These are phyloP conservation scores for Fraxinus excelsior DNA, from an alignment of 257 asterid species.

Conservation along the genomic window DNA sequence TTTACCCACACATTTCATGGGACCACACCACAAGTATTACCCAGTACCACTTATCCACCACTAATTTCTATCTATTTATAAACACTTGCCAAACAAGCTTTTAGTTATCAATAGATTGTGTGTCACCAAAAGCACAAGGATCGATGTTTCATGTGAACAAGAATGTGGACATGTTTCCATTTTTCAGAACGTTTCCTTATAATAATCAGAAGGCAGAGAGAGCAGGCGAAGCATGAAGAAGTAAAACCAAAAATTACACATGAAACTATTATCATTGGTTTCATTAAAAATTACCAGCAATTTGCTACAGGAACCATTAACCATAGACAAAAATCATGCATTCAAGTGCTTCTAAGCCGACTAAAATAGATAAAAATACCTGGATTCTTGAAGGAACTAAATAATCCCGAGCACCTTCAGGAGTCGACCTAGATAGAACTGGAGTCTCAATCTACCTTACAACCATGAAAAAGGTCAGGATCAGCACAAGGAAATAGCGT, in stretches of 20 bases:
- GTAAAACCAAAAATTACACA: background rate
- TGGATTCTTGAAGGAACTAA: conserved; percentile 98
- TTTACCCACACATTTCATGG: too few species aligned
- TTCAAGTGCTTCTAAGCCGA: conserved; percentile 2
- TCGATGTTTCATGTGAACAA: background rate
- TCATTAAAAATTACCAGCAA: conserved; percentile 8
- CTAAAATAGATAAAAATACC: conserved; percentile 44
- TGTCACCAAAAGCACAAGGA: background rate
- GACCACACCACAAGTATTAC: too few species aligned
- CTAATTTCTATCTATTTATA: too few species aligned
- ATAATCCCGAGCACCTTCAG: conserved; percentile 99
- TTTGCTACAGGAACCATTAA: background rate
- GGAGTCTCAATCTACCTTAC: conserved; percentile 99
- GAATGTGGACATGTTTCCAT: background rate
- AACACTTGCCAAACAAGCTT: background rate
- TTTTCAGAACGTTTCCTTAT: background rate
- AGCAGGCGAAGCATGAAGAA: background rate
- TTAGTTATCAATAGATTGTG: background rate
- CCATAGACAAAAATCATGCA: conserved; percentile 1
- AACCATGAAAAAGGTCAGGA: conserved; percentile 69
- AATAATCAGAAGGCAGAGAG: conserved; percentile 8
- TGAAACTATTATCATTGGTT: background rate
- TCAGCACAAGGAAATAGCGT: conserved; percentile 48
- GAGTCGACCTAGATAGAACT: conserved; percentile 96
- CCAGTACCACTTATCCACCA: too few species aligned